Percentiles rank a stretch among this genome's conserved stretches.
These are phyloP conservation scores for Datura wrightii DNA, from an alignment of 257 asterid species.

Conservation along the genomic window DNA sequence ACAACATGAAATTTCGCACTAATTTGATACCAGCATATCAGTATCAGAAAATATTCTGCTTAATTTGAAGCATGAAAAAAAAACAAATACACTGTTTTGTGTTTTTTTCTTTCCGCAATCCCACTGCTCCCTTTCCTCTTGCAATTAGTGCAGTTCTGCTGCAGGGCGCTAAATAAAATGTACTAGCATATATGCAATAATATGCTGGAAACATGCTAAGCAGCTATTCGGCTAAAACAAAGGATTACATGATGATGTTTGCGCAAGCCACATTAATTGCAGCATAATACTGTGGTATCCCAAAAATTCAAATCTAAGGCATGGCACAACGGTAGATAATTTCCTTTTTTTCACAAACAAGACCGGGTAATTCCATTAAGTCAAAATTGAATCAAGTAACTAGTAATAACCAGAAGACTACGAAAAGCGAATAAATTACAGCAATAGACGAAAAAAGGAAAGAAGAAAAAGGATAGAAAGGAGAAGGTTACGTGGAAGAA, in stretches of 20 bases:
- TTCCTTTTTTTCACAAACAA: not conserved
- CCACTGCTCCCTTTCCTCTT: not conserved
- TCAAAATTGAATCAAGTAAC: not conserved
- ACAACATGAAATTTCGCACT: not conserved
- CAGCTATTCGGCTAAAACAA: not conserved
- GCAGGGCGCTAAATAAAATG: not conserved
- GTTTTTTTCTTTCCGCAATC: not conserved
- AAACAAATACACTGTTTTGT: not conserved
- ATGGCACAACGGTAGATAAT: not conserved
- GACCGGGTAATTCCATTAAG: not conserved
- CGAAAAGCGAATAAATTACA: not conserved
- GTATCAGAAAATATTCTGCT: not conserved
- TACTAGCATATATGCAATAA: not conserved
- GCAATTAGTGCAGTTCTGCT: not conserved
- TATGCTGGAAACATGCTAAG: not conserved
- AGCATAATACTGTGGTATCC: not conserved
- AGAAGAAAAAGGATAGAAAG: not conserved
- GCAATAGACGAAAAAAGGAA: not conserved
- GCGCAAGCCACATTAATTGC: not conserved
- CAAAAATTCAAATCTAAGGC: not conserved
- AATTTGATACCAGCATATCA: conserved; percentile 15
- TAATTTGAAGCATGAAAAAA: not conserved
- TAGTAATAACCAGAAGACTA: not conserved
- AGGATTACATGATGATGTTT: not conserved
- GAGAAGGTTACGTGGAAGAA: conserved; percentile 66